Evolutionary conservation across 1,139 yeast species (phyloP).

Genomic region (Nakaseomyces sp.): DNA sequence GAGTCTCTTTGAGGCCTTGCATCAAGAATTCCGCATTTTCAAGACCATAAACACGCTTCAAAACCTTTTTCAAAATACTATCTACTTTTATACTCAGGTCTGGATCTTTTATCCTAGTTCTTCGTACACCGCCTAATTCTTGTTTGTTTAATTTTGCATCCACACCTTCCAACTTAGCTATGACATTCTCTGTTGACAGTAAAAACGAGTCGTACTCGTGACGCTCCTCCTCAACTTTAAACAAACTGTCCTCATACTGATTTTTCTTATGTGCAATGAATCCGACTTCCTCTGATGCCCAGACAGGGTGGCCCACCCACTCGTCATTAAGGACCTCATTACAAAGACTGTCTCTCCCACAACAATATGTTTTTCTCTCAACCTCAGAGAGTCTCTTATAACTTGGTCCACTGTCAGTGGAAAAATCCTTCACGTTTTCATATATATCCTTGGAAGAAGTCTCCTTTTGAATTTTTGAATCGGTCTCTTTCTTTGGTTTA

Average conservation of each 20-base stretch:
- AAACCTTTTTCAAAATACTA: slow-evolving; percentile 75
- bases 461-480: background rate
- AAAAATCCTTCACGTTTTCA: slow-evolving; percentile 67
- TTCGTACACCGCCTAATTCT: slow-evolving; percentile 41
- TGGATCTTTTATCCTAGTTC: slow-evolving; percentile 65
- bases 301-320: slow-evolving; percentile 97
- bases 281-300: slow-evolving; percentile 98
- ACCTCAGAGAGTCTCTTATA: slow-evolving; percentile 84
- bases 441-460: slow-evolving; percentile 44
- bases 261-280: slow-evolving; percentile 93
- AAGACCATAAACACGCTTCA: slow-evolving; percentile 81
- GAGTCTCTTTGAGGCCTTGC: slow-evolving; percentile 86
- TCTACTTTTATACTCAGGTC: slow-evolving; percentile 89
- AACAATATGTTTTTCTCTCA: slow-evolving; percentile 91
- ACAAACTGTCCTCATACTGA: slow-evolving; percentile 87
- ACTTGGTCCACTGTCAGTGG: slow-evolving; percentile 62
- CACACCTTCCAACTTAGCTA: slow-evolving; percentile 49
- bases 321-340: slow-evolving; percentile 96
- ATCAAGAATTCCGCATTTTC: slow-evolving; percentile 91
- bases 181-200: background rate
- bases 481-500: slow-evolving; percentile 24
- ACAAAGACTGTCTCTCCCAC: slow-evolving; percentile 95
- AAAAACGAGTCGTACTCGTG: slow-evolving; percentile 63
- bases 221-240: slow-evolving; percentile 91
- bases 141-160: slow-evolving; percentile 89